Base-by-base conservation (phyloP, 108 stramenopile species). In the Cyclotella cryptica region DNA sequence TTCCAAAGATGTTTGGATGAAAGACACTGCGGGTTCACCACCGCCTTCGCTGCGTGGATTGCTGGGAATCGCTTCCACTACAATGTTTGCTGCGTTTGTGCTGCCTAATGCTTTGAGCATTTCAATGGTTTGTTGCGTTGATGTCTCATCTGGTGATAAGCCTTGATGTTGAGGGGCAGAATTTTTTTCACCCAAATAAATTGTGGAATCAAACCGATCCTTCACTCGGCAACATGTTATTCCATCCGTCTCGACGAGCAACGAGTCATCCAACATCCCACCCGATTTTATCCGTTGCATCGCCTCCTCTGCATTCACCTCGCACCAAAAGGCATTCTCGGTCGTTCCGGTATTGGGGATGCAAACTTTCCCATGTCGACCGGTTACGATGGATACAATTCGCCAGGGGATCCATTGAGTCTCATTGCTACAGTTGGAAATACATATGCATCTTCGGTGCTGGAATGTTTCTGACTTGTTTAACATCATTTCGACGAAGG, bases 31-130 rank as follows among this genome's bases (percentile, higher is more conserved):
- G 44, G 78, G 73, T 40, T 72, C 71, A 21, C 78, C 71, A 21
- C 78, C 71, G 39, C 40, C 49, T 41, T 71, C 42, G 8, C 66
- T 29, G 42, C 58, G 74, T 19, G 71, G 64, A 17, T 79, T 58
- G 71, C 71, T 79, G 3, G 78, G 71, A 35, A 72, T 79, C 9
- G 78, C 78, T 45, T 79, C 78, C 24, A 72, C 78, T 7, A 79
- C 71, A 59, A 79, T 67, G 21, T 79, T 79, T 27, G 78, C 70
- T 7, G 55, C 58, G 41, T 52, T 26, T 24, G 54, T 57, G 1
- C 24, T 69, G 0, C 79, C 79, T 10, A 80, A 68, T 8, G 44
- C 39, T 18, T 69, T 41, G 14, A 80, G 27, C 5, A 75, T 74
- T 28, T 42, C 26, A 12, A 58, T 27, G 18, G 69, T 80, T 47